Evolutionary conservation across 805 yeast species (phyloP), one percentile per base, ranked within the genome.

Genomic region (Hanseniaspora meyeri): DNA sequence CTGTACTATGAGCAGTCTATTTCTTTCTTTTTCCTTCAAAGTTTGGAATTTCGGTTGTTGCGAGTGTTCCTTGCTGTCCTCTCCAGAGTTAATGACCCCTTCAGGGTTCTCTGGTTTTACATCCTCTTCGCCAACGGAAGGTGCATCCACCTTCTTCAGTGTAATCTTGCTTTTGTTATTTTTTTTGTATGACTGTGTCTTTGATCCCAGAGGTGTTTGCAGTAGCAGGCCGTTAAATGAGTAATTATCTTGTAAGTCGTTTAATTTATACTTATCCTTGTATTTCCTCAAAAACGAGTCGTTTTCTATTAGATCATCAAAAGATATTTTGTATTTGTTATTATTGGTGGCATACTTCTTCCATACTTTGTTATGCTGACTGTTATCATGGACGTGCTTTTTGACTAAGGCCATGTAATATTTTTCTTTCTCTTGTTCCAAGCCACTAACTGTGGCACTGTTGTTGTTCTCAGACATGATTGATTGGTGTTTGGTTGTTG

Each of bases 191-290:
- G 71, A 65, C 48, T 67, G 71, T 0, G 96, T 83, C 64, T 81
- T 79, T 66, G 80, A 80, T 2, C 97, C 97, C 2, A 87, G 70
- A 43, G 81, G 78, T 1, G 87, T 80, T 49, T 79, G 82, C 24
- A 89, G 69, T 49, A 91, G 70, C 64, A 77, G 84, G 0, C 95
- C 95, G 58, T 79, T 77, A 58, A 81, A 68, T 0, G 93, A 78
- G 65, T 78, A 70, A n/a, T 84, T 78, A 57, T 79, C 79, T 16
- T 83, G 82, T 1, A 79, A 66, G 19, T 75, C 71, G 12, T 51
- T 46, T 52, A 87, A 72, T 39, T 72, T 74, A 67, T 82, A 84
- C 51, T 77, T 73, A 51, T 74, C 76, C 60, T 82, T 77, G 73
- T 91, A 93, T 55, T 77, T 79, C 57, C 93, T 77, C 51, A 91